Evolutionary conservation across 148 eudicot genomes (phyloP), one percentile per base, ranked within the genome.

Genomic region (Pharnaceum exiguum): DNA sequence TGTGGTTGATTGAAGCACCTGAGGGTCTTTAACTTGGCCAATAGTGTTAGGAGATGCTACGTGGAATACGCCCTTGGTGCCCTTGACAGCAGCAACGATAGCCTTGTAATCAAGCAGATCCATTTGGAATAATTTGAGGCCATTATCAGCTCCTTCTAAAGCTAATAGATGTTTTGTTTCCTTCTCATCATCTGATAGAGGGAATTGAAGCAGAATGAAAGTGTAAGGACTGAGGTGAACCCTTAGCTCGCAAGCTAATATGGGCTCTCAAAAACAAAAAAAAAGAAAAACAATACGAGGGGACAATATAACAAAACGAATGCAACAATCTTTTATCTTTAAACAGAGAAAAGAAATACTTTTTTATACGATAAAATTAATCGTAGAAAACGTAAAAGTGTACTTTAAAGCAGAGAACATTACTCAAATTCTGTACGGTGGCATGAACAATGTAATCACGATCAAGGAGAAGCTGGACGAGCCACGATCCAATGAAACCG

Each of bases 361-460:
- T 7, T 0, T 51, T 12, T n/a, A n/a, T n/a, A n/a, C n/a, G n/a
- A n/a, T n/a, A n/a, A n/a, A n/a, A n/a, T n/a, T n/a, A n/a, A n/a
- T n/a, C n/a, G n/a, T n/a, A n/a, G 1, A 11, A 32, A 32, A 12
- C 17, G 42, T 25, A 4, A 18, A 26, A 46, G 57, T 10, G 52
- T 31, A 24, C 7, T 35, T 2, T 64, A 16, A 25, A 12, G 49
- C 3, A 18, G 21, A 48, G 31, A 19, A 58, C 7, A 7, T 40
- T 54, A 89, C 97, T 66, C 69, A 83, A 81, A 46, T 86, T 60
- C 63, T 82, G 63, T 55, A 90, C 84, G 38, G 97, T 90, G 69
- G 97, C 97, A 61, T 86, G 85, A 35, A 90, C 97, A 11, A 82
- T 67, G 80, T 90, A 90, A 57, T 86, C 90, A 39, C 97, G 95